phyloP scores from a whole-genome alignment of 1,284 basidiomycete species.

The Heterobasidion occidentale region DNA sequence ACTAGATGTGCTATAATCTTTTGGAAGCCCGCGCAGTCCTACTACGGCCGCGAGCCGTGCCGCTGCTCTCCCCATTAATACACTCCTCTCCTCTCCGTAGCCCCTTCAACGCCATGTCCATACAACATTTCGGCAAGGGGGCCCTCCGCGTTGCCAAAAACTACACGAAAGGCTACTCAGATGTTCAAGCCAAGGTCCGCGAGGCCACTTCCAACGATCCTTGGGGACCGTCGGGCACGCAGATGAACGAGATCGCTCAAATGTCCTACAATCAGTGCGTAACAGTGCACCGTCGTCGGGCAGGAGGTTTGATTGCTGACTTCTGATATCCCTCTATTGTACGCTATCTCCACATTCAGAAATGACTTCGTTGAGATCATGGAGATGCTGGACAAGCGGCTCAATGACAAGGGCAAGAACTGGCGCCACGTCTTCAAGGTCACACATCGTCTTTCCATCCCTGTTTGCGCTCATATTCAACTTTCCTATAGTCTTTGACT shows the following conservation, averaged over 20 bases:
- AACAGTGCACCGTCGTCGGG: neutral
- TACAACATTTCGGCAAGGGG: constrained; percentile 69
- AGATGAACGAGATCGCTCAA: constrained; percentile 99
- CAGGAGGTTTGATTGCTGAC: constrained; percentile 1
- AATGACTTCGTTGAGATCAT: constrained; percentile 99
- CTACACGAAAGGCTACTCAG: constrained; percentile 93
- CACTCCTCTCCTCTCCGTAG: neutral
- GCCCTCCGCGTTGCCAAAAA: constrained; percentile 88
- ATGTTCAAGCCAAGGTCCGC: constrained; percentile 90
- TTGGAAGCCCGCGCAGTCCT: neutral
- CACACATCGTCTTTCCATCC: constrained; percentile 4
- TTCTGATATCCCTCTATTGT: neutral
- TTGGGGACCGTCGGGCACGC: constrained; percentile 96
- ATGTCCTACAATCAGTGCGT: constrained; percentile 95
- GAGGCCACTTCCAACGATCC: constrained; percentile 99
- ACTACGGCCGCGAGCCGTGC: neutral
- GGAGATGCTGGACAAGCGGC: constrained; percentile 99
- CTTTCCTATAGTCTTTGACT: constrained; percentile 69
- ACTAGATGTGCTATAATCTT: neutral
- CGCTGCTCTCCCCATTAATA: neutral
- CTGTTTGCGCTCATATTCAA: neutral
- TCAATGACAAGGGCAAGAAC: constrained; percentile 99
- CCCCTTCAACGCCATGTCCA: constrained; percentile 18
- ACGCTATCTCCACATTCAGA: constrained; percentile 31
- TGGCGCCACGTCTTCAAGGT: constrained; percentile 99